phyloP scores from a whole-genome alignment of 257 asterid genomes.

The Salvia miltiorrhiza region DNA sequence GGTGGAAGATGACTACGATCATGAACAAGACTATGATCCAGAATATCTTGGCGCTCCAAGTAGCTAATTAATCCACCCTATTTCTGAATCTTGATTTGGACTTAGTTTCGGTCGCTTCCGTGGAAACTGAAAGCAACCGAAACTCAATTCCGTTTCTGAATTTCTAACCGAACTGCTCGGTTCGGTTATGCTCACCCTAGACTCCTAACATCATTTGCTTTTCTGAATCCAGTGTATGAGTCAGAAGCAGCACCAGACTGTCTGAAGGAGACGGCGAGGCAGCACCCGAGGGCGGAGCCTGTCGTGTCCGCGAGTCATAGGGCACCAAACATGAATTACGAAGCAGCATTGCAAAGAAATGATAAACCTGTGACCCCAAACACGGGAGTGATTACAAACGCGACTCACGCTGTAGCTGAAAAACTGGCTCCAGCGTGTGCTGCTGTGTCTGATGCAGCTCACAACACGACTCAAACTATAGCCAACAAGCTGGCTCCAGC shows the following conservation, averaged over 20 bases:
- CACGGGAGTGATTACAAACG: background rate
- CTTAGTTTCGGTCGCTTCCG: too few relatives aligned
- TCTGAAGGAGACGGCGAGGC: constrained; percentile 67
- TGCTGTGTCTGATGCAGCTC: constrained; percentile 55
- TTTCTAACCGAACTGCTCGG: too few relatives aligned
- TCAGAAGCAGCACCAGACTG: constrained; percentile 76
- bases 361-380: constrained; percentile 16
- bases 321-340: constrained; percentile 33
- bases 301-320: constrained; percentile 57
- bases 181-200: too few relatives aligned
- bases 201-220: background rate
- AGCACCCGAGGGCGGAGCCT: constrained; percentile 82
- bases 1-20: constrained; percentile 40
- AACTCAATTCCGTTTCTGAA: too few relatives aligned
- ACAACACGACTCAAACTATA: constrained; percentile 32
- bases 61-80: constrained; percentile 22
- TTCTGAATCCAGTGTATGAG: constrained; percentile 66
- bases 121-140: too few relatives aligned
- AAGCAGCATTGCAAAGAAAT: constrained; percentile 3
- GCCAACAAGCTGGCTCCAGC: constrained; percentile 58
- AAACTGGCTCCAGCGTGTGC: constrained; percentile 58
- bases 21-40: constrained; percentile 55
- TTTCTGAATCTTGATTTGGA: background rate
- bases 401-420: constrained; percentile 36
- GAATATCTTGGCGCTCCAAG: constrained; percentile 99